Conservation (phyloP, 225 moss, liverwort and hornwort species). For the Asterella californica region DNA sequence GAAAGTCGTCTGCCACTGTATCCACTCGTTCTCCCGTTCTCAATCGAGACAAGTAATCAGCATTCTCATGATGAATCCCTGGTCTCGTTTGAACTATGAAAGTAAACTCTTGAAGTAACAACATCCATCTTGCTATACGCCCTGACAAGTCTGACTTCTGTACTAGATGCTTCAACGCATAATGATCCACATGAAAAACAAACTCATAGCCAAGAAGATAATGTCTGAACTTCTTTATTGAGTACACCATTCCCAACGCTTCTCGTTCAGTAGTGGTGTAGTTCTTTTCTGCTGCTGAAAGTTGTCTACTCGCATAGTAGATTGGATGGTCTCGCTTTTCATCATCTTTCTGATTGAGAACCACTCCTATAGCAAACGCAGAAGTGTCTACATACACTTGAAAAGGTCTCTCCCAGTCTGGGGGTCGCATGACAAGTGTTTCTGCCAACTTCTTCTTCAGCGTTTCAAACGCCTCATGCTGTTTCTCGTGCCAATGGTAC, state of each 20-base stretch:
- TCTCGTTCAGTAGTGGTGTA: not conserved
- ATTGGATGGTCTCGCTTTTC: not conserved
- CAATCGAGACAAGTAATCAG: too few species aligned
- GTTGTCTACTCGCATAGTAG: not conserved
- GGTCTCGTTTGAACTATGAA: too few species aligned
- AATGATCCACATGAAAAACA: not conserved
- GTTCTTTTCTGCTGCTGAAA: not conserved
- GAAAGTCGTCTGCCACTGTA: too few species aligned
- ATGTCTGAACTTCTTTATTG: not conserved
- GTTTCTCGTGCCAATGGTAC: not conserved
- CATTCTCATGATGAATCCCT: too few species aligned
- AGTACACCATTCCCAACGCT: too few species aligned
- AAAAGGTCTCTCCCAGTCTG: not conserved
- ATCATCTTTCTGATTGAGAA: not conserved
- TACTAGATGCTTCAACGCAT: not conserved
- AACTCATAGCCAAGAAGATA: not conserved
- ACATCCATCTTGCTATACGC: too few species aligned
- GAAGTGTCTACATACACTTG: not conserved
- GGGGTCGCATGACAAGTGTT: not conserved
- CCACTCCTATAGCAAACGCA: not conserved
- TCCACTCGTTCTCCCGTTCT: too few species aligned
- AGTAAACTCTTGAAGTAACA: too few species aligned
- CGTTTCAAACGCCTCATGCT: not conserved
- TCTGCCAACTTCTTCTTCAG: not conserved
- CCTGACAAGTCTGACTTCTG: too few species aligned